Percentiles rank a stretch among this genome's conserved stretches.
Conservation (phyloP, 2,329 filamentous ascomycete species). For the Ophiostoma pallidulum region DNA sequence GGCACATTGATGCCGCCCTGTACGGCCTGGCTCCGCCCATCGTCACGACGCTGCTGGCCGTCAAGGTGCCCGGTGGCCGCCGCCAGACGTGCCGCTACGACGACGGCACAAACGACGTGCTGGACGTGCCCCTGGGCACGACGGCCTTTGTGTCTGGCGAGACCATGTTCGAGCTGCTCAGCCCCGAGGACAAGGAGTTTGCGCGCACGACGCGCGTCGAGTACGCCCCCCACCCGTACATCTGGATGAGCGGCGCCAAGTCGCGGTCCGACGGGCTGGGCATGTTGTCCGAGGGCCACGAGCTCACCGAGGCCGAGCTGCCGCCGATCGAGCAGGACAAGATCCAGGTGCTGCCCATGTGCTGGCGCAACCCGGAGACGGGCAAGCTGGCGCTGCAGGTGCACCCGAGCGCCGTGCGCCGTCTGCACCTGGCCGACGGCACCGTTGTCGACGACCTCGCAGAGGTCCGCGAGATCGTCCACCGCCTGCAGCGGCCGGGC, state of each 20-base stretch:
- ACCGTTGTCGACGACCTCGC: slow-evolving; percentile 57
- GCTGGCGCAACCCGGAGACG: slow-evolving; percentile 67
- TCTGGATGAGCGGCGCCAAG: slow-evolving; percentile 67
- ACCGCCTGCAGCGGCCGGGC: slow-evolving; percentile 61
- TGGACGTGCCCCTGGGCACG: slow-evolving; percentile 64
- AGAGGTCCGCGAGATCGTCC: slow-evolving; percentile 55
- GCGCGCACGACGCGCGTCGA: slow-evolving; percentile 58
- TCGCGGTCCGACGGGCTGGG: slow-evolving; percentile 61
- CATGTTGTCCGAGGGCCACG: slow-evolving; percentile 45
- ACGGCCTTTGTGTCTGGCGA: slow-evolving; percentile 68
- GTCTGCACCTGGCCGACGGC: slow-evolving; percentile 58
- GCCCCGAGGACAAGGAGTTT: slow-evolving; percentile 56
- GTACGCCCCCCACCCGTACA: slow-evolving; percentile 71
- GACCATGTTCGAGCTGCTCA: slow-evolving; percentile 59
- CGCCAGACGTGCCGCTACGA: slow-evolving; percentile 56
- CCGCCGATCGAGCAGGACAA: slow-evolving; percentile 56
- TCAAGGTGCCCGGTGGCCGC: slow-evolving; percentile 55
- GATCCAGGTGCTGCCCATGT: slow-evolving; percentile 65
- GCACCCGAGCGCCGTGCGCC: slow-evolving; percentile 62
- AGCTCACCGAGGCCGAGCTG: slow-evolving; percentile 49
- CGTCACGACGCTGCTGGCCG: slow-evolving; percentile 63
- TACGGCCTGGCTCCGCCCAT: slow-evolving; percentile 67
- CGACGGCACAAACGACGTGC: slow-evolving; percentile 56
- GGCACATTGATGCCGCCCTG: slow-evolving; percentile 72
- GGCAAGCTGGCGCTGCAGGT: slow-evolving; percentile 61